A percentile compares a stretch with the other conserved stretches of the same genome.
Evolutionary conservation across 75 land plant genomes (phyloP).

Genomic region (Selaginella tamariscina): DNA sequence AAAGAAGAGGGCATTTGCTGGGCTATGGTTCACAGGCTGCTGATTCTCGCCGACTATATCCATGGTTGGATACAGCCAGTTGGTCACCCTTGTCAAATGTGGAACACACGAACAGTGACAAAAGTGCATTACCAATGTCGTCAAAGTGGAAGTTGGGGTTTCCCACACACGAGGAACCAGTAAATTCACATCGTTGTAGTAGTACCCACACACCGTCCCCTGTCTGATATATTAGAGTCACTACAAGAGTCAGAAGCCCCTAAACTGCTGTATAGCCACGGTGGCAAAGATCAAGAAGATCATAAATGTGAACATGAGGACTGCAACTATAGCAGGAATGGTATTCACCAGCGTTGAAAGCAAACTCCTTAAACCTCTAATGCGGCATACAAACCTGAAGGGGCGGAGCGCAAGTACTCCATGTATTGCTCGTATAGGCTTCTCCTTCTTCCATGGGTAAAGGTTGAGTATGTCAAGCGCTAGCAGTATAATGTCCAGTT

Average conservation of each 20-base stretch:
- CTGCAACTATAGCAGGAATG: constrained; percentile 26
- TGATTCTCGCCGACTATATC: constrained; percentile 20
- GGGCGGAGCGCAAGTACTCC: constrained; percentile 21
- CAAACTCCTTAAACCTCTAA: constrained; percentile 16
- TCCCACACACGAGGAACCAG: constrained; percentile 19
- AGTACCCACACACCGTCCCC: constrained; percentile 24
- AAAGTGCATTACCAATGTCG: constrained; percentile 21
- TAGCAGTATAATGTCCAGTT: constrained; percentile 21
- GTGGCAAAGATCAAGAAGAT: constrained; percentile 28
- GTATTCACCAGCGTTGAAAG: constrained; percentile 20
- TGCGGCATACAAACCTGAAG: constrained; percentile 23
- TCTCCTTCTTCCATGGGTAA: background rate
- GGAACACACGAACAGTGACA: constrained; percentile 26
- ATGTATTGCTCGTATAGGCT: constrained; percentile 4
- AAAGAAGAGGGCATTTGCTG: constrained; percentile 20
- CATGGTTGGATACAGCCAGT: constrained; percentile 21
- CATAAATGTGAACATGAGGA: constrained; percentile 23
- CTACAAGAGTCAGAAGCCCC: constrained; percentile 18
- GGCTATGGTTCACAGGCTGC: constrained; percentile 15
- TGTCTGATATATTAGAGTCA: constrained; percentile 2
- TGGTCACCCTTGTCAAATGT: constrained; percentile 21
- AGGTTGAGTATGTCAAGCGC: constrained; percentile 19
- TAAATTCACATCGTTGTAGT: constrained; percentile 16
- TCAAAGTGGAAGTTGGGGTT: constrained; percentile 25
- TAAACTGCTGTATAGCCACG: constrained; percentile 24